Evolutionary conservation across 139 green algal genomes (phyloP), one percentile per base, ranked within the genome.

Genomic region (Pseudopediastrum boryanum): DNA sequence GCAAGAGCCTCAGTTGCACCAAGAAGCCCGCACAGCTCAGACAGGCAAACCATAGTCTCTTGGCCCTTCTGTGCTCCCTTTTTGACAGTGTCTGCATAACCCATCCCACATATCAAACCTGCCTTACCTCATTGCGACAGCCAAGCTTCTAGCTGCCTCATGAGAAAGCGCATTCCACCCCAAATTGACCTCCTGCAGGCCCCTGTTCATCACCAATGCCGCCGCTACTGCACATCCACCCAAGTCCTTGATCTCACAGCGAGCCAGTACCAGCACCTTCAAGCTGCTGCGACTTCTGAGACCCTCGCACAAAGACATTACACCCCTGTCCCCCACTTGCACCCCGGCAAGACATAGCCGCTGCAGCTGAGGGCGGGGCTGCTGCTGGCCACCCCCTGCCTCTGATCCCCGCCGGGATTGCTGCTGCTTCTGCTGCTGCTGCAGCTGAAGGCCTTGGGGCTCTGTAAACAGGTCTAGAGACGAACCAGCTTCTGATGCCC

Each of bases 281-380:
- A 48, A 35, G 69, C 50, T 23, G 35, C 35, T 67, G 42, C 13
- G 50, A 21, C 4, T 29, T 29, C 4, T n/a, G 16, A 82, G 50
- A 16, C 39, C 75, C 8, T 43, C 41, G 9, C 38, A 51, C 39
- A 82, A 29, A 29, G 27, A 7, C 38, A 29, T 27, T 25, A 65
- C 75, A n/a, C 75, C 75, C 38, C 61, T 82, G 51, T 82, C 75
- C 7, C 75, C 75, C 1, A 82, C 0, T 16, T 39, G 19, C 4
- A 69, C 64, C 27, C 75, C 64, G n/a, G 56, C 64, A 27, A 82
- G 75, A 21, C 50, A 39, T 51, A 82, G 56, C 27, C 36, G 33
- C 23, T 41, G 13, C 52, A 41, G 31, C 12, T 3, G 33, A 2
- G 36, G 5, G 3, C 8, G 7, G 19, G 46, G 13, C 44, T 25